phyloP scores from a whole-genome alignment of 805 yeast genomes.

The Candida qinlingensis region DNA sequence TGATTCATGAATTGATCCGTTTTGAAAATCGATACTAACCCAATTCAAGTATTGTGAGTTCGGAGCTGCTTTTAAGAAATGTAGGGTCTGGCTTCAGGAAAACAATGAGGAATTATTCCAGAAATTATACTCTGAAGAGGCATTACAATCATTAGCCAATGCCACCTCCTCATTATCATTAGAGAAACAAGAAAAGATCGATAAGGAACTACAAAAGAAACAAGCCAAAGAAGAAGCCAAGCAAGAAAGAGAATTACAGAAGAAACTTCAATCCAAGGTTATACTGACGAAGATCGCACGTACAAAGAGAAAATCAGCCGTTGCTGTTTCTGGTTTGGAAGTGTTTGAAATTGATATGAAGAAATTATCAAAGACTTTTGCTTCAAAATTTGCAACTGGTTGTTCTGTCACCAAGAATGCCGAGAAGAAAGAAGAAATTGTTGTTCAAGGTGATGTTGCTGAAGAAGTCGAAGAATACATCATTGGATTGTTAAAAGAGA shows the following conservation, averaged over 20 bases:
- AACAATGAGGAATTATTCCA: conserved; percentile 52
- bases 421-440: conserved; percentile 87
- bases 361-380: conserved; percentile 86
- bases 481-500: conserved; percentile 63
- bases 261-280: conserved; percentile 75
- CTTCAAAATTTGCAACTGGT: conserved; percentile 93
- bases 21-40: conserved; percentile 6
- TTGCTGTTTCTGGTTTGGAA: conserved; percentile 83
- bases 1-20: too few relatives aligned
- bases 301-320: conserved; percentile 81
- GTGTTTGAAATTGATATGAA: conserved; percentile 85
- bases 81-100: conserved; percentile 76
- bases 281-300: conserved; percentile 82
- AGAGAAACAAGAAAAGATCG: conserved; percentile 79
- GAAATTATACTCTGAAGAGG: conserved; percentile 56
- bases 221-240: conserved; percentile 83
- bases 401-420: conserved; percentile 86
- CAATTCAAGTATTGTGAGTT: conserved; percentile 70
- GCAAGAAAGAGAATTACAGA: conserved; percentile 77
- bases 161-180: conserved; percentile 56
- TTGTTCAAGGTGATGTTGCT: conserved; percentile 92
- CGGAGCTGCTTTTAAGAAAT: conserved; percentile 72
- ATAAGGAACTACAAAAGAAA: conserved; percentile 75
- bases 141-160: conserved; percentile 36
- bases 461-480: conserved; percentile 84